Evolutionary conservation across 2,329 filamentous ascomycete species (phyloP).

Genomic region (Pseudocercospora fuligena): DNA sequence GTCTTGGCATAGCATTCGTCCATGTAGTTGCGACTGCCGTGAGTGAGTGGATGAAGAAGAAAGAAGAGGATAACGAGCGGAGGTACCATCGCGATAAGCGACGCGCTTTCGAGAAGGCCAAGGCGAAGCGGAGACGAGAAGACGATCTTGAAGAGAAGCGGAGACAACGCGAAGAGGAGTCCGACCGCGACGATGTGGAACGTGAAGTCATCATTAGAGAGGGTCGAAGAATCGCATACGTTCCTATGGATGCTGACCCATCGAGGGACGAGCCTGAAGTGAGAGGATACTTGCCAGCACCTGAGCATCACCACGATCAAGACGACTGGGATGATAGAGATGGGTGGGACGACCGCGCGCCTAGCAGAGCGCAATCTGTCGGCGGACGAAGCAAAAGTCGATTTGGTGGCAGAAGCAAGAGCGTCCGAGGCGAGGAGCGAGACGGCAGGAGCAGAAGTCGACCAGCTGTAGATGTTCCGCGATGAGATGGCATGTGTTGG

Average conservation of each 20-base stretch:
- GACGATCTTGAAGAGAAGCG: constrained; percentile 21
- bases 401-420: constrained; percentile 17
- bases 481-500: not conserved
- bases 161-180: constrained; percentile 37
- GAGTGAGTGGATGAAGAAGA: constrained; percentile 18
- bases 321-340: constrained; percentile 18
- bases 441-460: constrained; percentile 21
- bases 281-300: constrained; percentile 14
- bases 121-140: constrained; percentile 20
- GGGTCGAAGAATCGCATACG: constrained; percentile 19
- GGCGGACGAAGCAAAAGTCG: constrained; percentile 18
- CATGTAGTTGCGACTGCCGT: constrained; percentile 19
- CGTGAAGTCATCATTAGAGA: constrained; percentile 20
- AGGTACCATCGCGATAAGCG: constrained; percentile 19
- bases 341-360: not conserved
- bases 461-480: constrained; percentile 13
- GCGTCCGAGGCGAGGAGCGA: constrained; percentile 12
- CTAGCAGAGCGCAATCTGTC: constrained; percentile 15
- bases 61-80: constrained; percentile 14
- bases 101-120: constrained; percentile 24
- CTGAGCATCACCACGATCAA: constrained; percentile 12
- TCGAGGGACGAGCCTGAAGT: constrained; percentile 13
- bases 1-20: constrained; percentile 18
- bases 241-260: constrained; percentile 8
- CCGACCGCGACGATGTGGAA: constrained; percentile 15